A percentile compares a stretch with the other conserved stretches of the same genome.
Evolutionary conservation across 305 asterid genomes (phyloP).

Genomic region (Solanum hybrid): DNA sequence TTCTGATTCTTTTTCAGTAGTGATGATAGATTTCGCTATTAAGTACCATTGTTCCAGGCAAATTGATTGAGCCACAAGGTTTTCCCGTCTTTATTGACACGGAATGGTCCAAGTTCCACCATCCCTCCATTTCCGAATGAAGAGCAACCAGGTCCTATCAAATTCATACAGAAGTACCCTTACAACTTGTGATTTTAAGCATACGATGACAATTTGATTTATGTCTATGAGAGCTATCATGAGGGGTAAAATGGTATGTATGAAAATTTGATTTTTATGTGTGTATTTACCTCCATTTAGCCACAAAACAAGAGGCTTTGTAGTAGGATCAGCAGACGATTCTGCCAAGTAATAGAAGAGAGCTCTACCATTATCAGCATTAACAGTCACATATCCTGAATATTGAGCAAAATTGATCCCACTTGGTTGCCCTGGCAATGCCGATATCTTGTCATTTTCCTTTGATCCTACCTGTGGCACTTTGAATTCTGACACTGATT

Average conservation of each 20-base stretch:
- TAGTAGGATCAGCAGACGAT: conserved; percentile 14
- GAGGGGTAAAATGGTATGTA: not conserved
- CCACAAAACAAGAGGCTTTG: conserved; percentile 56
- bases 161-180: not conserved
- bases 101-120: conserved; percentile 39
- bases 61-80: conserved; percentile 36
- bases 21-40: not conserved
- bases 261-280: not conserved
- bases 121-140: conserved; percentile 40
- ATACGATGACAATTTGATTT: not conserved
- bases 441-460: too few relatives aligned
- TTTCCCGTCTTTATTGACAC: conserved; percentile 34
- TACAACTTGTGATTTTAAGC: not conserved
- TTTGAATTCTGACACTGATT: too few relatives aligned
- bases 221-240: not conserved
- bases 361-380: too few relatives aligned
- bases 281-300: conserved; percentile 46
- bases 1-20: too few relatives aligned
- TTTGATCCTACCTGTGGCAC: too few relatives aligned
- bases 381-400: too few relatives aligned
- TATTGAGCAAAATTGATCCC: too few relatives aligned
- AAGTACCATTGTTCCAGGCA: conserved; percentile 46
- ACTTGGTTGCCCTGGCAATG: too few relatives aligned
- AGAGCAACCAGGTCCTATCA: conserved; percentile 40
- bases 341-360: too few relatives aligned